These are phyloP conservation scores for Omphalea diandra DNA, from an alignment of 441 rosid genomes.

Conservation along the genomic window DNA sequence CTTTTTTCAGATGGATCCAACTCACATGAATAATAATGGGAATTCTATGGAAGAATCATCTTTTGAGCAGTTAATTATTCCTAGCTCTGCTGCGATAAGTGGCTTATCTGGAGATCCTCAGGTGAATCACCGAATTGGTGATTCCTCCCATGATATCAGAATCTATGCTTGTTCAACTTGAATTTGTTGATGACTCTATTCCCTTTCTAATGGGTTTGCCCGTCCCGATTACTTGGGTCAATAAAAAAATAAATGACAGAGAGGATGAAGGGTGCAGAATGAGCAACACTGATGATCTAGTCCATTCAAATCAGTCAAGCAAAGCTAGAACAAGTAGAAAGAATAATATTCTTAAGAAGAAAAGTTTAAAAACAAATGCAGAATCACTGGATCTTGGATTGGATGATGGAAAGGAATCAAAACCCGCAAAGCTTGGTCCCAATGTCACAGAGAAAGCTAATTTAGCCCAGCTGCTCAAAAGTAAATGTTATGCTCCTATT, in stretches of 20 bases:
- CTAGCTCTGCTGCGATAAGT: conserved; percentile 36
- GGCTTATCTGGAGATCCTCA: conserved; percentile 52
- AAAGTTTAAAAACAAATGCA: conserved; percentile 24
- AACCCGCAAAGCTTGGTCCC: conserved; percentile 19
- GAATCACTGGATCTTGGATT: conserved; percentile 25
- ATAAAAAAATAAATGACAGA: conserved; percentile 18
- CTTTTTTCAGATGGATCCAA: conserved; percentile 39
- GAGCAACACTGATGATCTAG: conserved; percentile 24
- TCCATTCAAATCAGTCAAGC: conserved; percentile 34
- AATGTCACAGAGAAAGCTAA: conserved; percentile 20
- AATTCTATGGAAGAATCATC: conserved; percentile 37
- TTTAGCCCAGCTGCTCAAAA: conserved; percentile 12
- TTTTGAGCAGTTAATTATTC: conserved; percentile 28
- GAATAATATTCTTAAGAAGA: conserved; percentile 33
- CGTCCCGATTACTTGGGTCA: conserved; percentile 46
- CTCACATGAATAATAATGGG: conserved; percentile 31
- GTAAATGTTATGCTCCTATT: conserved; percentile 32
- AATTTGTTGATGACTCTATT: conserved; percentile 32
- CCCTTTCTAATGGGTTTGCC: conserved; percentile 50
- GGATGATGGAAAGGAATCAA: conserved; percentile 28
- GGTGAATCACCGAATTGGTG: conserved; percentile 64
- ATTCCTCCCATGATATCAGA: conserved; percentile 62
- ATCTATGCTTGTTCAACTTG: conserved; percentile 37
- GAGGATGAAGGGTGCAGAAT: conserved; percentile 29
- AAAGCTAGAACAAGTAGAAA: conserved; percentile 38